phyloP scores from a whole-genome alignment of 164 flowering plant genomes.

The Tetracentron sinense region DNA sequence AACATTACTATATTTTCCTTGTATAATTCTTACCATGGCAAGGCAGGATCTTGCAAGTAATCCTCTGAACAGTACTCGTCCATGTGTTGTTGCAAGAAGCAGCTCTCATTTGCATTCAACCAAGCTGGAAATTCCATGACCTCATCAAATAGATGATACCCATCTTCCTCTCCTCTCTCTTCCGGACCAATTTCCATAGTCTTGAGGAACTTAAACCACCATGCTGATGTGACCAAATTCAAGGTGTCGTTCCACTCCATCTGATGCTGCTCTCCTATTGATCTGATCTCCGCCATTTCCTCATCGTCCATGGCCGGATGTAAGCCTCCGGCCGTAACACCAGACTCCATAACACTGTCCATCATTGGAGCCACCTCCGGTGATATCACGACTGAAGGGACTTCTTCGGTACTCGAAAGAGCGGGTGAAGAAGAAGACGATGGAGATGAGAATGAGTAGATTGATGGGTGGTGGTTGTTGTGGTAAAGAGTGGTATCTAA shows the following conservation, averaged over 20 bases:
- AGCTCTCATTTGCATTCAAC: conserved; percentile 61
- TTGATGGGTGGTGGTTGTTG: conserved; percentile 28
- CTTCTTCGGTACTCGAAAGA: conserved; percentile 26
- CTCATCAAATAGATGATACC: conserved; percentile 46
- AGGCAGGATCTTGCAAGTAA: conserved; percentile 55
- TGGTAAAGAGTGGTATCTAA: conserved; percentile 38
- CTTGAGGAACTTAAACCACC: conserved; percentile 82
- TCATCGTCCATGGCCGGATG: conserved; percentile 67
- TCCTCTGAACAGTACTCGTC: conserved; percentile 40
- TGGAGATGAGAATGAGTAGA: conserved; percentile 40
- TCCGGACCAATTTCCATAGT: conserved; percentile 44
- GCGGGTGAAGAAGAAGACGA: conserved; percentile 48
- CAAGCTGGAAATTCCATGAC: conserved; percentile 76
- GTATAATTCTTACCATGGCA: conserved; percentile 61
- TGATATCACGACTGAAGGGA: conserved; percentile 14
- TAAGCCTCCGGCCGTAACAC: conserved; percentile 23
- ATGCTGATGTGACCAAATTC: conserved; percentile 71
- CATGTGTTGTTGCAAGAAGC: conserved; percentile 38
- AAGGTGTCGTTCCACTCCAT: conserved; percentile 84
- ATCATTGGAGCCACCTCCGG: conserved; percentile 21
- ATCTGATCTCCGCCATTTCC: conserved; percentile 79
- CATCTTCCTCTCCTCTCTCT: conserved; percentile 30
- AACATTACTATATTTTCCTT: neutral
- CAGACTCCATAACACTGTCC: conserved; percentile 13
- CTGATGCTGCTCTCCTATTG: conserved; percentile 77